Base-by-base conservation (phyloP, 805 yeast genomes). In the Barnettozyma wickerhamii region DNA sequence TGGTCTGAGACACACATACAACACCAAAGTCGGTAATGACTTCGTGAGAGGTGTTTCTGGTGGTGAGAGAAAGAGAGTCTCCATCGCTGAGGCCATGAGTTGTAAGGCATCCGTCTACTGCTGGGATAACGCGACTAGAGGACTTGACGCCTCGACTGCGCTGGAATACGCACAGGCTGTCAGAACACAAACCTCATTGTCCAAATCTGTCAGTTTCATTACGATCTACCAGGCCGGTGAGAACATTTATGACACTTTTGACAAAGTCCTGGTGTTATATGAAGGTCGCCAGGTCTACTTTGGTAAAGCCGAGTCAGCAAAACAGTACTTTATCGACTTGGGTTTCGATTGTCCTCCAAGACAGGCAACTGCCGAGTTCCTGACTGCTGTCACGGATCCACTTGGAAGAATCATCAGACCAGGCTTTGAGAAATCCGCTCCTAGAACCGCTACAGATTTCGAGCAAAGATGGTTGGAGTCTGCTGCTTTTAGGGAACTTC, bases 61-160 rank as follows among this genome's bases (percentile, higher is more conserved):
- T 55, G 93, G 95, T 69, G 93, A 85, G 64, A 69, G 95, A 50
- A 84, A 84, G 63, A 76, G 95, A 66, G 91, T 85, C 3, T 81
- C 91, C 10, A 79, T 85, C 52, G 87, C 89, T 10, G 95, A 85
- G 63, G 84, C 84, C 2, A 65, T 82, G 34, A 73, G 83, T 35
- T 70, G 80, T 37, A 77, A 81, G 21, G 82, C 87, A 23, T 65
- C 75, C 36, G 67, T 82, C 37, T 80, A 74, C 48, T 77, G 84
- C 61, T 81, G 85, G 78, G 90, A 85, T 66, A 86, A 86, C 55
- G 83, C 91, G 6, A 86, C 95, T 6, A 76, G 93, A 66, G 95
- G 95, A 52, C 69, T 86, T 45, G 95, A 85, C 63, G 74, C 93
- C 4, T 84, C 93, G 10, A 84, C 93, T 31, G 95, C 95, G 4